A percentile compares a stretch with the other conserved stretches of the same genome.
Conservation (phyloP, 805 yeast genomes). For the Metschnikowia corniflorae region DNA sequence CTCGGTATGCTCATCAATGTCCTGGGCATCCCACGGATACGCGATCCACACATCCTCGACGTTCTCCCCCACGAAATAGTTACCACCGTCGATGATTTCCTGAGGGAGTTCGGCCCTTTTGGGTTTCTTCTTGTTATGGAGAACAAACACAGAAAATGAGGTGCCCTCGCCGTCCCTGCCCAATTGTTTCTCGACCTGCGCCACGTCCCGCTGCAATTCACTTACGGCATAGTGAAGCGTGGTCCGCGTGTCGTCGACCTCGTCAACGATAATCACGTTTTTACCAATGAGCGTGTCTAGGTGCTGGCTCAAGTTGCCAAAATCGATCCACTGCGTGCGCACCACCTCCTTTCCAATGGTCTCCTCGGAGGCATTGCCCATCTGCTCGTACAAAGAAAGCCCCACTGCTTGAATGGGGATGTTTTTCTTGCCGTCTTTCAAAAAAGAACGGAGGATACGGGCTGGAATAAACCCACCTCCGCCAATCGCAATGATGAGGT, state of each 20-base stretch:
- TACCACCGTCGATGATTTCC: conserved; percentile 54
- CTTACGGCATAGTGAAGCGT: conserved; percentile 76
- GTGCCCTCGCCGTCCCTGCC: conserved; percentile 48
- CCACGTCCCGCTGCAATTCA: conserved; percentile 71
- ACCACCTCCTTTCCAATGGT: conserved; percentile 44
- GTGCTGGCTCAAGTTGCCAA: conserved; percentile 47
- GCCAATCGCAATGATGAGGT: conserved; percentile 19
- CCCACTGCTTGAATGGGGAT: conserved; percentile 21
- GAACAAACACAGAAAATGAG: conserved; percentile 69
- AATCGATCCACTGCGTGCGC: conserved; percentile 83
- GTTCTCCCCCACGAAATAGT: conserved; percentile 69
- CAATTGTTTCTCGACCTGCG: conserved; percentile 47
- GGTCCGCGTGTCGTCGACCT: conserved; percentile 84
- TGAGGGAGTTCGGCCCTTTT: conserved; percentile 71
- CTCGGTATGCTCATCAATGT: conserved; percentile 68
- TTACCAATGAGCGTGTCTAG: conserved; percentile 62
- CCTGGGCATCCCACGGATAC: conserved; percentile 81
- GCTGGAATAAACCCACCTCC: conserved; percentile 21
- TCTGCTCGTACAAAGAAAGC: conserved; percentile 18
- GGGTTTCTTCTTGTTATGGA: conserved; percentile 71
- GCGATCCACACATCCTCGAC: conserved; percentile 84
- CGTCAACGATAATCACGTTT: conserved; percentile 72
- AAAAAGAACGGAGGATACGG: conserved; percentile 17
- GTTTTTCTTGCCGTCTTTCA: conserved; percentile 14
- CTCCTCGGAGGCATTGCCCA: conserved; percentile 34